Base-by-base conservation (phyloP, 495 filamentous ascomycete species). In the Aspergillus sclerotioniger region DNA sequence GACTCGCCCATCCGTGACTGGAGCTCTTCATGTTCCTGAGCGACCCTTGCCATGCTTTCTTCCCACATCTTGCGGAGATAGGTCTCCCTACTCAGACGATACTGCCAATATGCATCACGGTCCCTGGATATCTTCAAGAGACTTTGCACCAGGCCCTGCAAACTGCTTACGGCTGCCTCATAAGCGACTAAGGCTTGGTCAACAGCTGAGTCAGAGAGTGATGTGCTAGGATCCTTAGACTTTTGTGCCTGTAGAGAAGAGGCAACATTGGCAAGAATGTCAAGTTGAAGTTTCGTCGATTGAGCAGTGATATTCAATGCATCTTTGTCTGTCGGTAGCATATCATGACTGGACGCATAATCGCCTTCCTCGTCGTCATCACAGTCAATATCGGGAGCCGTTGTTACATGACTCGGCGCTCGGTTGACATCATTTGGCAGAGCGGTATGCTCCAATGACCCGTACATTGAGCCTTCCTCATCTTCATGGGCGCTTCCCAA, bases 71-170 rank as follows among this genome's bases (percentile, higher is more conserved):
- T 85, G 28, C 94, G 85, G 65, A 97, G 84, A 66, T 92, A 85
- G 32, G 85, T 86, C 71, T 98, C 94, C 35, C 90, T 86, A 65
- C 93, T 91, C 28, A 98, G 81, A 15, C 94, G 85, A 68, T 94
- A 93, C 70, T 96, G 92, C 94, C 94, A 98, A 67, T 96, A 96
- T 0, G 90, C 84, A 71, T 98, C 94, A 28, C 95, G 87, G 64
- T 98, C 94, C 56, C 88, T 83, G 15, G 91, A 92, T 64, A 98
- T 98, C 33, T 90, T 90, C 12, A 96, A 75, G 3, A 98, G 82
- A 69, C 96, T 92, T 6, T 90, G 89, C 58, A 98, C 82, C 12
- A 98, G 80, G 3, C 86, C 87, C 62, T 91, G 95, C 21, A 98
- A 80, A 60, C 90, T 96, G 60, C 84, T 84, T 56, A 98, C 90